Evolutionary conservation across 2,329 filamentous ascomycete species (phyloP).

Genomic region (Cladosporium halotolerans): DNA sequence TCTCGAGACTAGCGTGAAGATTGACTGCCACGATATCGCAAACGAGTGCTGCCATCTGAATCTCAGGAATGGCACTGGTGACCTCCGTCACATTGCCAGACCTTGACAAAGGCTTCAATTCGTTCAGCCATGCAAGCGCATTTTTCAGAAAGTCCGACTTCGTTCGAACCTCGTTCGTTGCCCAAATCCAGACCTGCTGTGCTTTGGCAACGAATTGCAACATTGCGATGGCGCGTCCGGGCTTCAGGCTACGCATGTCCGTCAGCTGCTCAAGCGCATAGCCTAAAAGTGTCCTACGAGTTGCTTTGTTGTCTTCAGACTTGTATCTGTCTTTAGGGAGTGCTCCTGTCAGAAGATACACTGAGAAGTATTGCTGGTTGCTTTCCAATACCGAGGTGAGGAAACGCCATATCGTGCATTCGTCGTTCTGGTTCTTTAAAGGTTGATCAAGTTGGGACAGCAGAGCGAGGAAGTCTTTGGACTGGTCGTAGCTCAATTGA

Average conservation of each 20-base stretch:
- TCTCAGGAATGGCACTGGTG: conserved; percentile 33
- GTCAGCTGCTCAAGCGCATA: conserved; percentile 67
- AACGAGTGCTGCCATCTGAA: conserved; percentile 66
- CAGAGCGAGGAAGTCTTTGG: conserved; percentile 75
- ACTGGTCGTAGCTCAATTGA: conserved; percentile 74
- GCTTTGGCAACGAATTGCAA: conserved; percentile 82
- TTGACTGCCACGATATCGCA: conserved; percentile 88
- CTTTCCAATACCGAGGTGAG: conserved; percentile 80
- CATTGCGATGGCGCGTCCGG: conserved; percentile 64
- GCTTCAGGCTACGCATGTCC: conserved; percentile 55
- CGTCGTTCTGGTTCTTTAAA: conserved; percentile 58
- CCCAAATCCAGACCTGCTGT: conserved; percentile 95
- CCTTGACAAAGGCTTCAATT: conserved; percentile 46
- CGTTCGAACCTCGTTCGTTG: conserved; percentile 70
- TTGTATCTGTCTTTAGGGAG: conserved; percentile 72
- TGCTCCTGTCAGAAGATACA: conserved; percentile 82
- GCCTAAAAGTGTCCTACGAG: conserved; percentile 62
- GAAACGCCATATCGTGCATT: conserved; percentile 72
- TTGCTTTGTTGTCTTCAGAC: conserved; percentile 46
- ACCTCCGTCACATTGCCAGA: conserved; percentile 23
- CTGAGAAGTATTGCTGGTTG: conserved; percentile 92
- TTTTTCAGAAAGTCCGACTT: conserved; percentile 67
- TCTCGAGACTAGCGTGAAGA: conserved; percentile 76
- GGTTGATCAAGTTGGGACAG: conserved; percentile 73
- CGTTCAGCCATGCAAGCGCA: conserved; percentile 63